These are phyloP conservation scores for Globisporangium middletonii DNA, from an alignment of 352 stramenopile species.

Conservation along the genomic window DNA sequence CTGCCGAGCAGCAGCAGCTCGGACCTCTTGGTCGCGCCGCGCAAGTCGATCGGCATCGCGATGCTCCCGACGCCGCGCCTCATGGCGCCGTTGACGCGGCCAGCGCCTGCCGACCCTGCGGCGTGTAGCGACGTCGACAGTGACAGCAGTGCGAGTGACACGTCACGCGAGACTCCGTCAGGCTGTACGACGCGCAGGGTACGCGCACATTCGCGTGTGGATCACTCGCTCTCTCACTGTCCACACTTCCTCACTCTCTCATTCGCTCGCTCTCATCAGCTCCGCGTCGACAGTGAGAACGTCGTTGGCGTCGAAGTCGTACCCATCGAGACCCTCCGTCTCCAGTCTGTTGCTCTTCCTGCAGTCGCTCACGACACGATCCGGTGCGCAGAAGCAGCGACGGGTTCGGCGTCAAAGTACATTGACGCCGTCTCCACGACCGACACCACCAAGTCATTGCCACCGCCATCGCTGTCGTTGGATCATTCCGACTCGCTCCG, in stretches of 20 bases:
- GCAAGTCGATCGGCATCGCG: slow-evolving; percentile 15
- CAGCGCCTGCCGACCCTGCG: background rate
- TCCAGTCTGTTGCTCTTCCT: background rate
- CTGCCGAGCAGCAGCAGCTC: too few species aligned
- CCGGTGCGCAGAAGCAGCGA: background rate
- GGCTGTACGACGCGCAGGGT: background rate
- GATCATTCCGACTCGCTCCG: too few species aligned
- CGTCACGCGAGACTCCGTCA: too few species aligned
- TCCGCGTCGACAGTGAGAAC: slow-evolving; percentile 6
- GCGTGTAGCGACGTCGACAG: background rate
- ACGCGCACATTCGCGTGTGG: background rate
- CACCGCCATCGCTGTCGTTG: background rate
- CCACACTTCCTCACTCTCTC: background rate
- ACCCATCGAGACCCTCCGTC: slow-evolving; percentile 3
- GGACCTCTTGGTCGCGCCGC: background rate
- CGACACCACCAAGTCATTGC: background rate
- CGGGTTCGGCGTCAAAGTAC: too few species aligned
- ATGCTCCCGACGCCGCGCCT: slow-evolving; percentile 6
- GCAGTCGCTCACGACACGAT: background rate
- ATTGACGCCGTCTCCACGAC: background rate
- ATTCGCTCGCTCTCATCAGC: background rate
- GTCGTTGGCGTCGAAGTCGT: slow-evolving; percentile 1
- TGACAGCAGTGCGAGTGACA: background rate
- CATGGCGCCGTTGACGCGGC: background rate
- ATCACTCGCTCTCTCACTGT: background rate